Conservation (phyloP, 163 green algal species). For the Scenedesmus sp. region DNA sequence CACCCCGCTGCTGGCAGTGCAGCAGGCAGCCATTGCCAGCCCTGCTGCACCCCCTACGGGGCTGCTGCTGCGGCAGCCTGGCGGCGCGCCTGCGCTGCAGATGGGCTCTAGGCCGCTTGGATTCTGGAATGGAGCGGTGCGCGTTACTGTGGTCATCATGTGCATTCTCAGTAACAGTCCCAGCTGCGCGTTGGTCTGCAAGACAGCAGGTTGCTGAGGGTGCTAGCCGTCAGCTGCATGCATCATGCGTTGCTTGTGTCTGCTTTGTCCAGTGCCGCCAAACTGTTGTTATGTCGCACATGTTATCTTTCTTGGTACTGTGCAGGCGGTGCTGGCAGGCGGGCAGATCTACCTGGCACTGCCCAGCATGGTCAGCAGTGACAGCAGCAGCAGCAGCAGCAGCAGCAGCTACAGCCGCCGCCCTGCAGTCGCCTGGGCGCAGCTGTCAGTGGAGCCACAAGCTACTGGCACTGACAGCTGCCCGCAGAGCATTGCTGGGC, state of each 20-base stretch:
- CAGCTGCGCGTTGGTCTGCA: no score
- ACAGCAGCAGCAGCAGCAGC: not conserved
- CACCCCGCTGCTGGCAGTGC: conserved; percentile 22
- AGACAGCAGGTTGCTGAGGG: no score
- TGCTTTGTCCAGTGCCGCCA: not conserved
- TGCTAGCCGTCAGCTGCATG: no score
- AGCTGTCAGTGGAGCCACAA: not conserved
- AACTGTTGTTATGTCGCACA: not conserved
- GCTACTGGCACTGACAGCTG: conserved; percentile 31
- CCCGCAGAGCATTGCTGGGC: conserved; percentile 32
- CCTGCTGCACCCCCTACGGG: not conserved
- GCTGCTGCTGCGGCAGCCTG: conserved; percentile 37
- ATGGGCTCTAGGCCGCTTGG: not conserved
- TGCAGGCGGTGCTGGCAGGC: conserved; percentile 27
- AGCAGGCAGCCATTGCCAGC: not conserved
- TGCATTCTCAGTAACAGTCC: not conserved
- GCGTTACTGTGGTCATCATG: not conserved
- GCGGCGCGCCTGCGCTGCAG: not conserved
- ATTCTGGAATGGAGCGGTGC: conserved; percentile 51
- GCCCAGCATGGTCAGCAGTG: not conserved
- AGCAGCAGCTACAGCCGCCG: conserved; percentile 26
- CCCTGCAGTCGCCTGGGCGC: conserved; percentile 25
- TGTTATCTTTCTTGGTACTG: no score
- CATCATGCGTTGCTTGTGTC: no score
- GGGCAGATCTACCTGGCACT: conserved; percentile 32